Evolutionary conservation across 2,329 filamentous ascomycete genomes (phyloP).

Genomic region (Fusarium albosuccineum): DNA sequence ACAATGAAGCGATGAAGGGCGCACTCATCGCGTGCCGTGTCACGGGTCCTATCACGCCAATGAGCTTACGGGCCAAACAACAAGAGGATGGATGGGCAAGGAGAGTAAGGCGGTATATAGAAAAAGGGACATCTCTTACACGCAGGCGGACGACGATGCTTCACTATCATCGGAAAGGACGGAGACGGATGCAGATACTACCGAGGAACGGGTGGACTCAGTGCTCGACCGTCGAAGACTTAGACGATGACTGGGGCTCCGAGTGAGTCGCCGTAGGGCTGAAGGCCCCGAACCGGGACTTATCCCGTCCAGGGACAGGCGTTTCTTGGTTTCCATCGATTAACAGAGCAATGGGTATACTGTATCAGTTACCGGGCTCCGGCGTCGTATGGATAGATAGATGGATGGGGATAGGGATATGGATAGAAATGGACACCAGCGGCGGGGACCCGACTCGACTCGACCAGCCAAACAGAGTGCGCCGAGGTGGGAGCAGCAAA

Average conservation of each 20-base stretch:
- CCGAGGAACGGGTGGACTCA: conserved; percentile 45
- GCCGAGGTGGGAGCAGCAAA: not conserved
- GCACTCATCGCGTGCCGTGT: conserved; percentile 62
- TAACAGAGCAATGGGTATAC: not conserved
- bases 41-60: conserved; percentile 55
- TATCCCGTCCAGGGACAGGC: conserved; percentile 47
- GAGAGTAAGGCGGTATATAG: conserved; percentile 2
- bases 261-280: conserved; percentile 51
- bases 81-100: conserved; percentile 8
- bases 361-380: conserved; percentile 2
- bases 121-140: conserved; percentile 48
- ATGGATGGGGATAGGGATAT: not conserved
- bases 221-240: conserved; percentile 49
- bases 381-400: not conserved
- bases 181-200: conserved; percentile 40
- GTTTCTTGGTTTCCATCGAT: conserved; percentile 51
- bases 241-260: conserved; percentile 50
- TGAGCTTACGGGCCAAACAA: conserved; percentile 21
- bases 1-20: conserved; percentile 67
- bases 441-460: not conserved
- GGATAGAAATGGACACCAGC: not conserved
- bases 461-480: conserved; percentile 4
- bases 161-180: conserved; percentile 43
- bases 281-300: conserved; percentile 45
- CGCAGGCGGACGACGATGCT: conserved; percentile 46